These are phyloP conservation scores for Macadamia tetraphylla DNA, from an alignment of 164 flowering plant genomes.

Conservation along the genomic window DNA sequence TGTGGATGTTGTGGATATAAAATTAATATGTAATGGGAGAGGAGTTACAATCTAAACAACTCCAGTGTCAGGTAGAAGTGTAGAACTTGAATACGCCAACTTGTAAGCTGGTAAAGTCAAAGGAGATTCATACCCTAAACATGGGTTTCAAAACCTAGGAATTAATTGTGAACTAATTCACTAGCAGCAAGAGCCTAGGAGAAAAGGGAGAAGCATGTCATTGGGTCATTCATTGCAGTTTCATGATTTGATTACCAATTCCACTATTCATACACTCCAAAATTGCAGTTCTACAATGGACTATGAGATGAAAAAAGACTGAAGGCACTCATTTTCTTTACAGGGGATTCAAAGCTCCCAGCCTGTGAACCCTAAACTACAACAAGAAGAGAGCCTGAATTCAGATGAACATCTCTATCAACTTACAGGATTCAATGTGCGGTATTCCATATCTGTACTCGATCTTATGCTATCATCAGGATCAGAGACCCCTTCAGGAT, in stretches of 20 bases:
- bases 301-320: not conserved
- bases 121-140: too few species aligned
- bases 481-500: constrained; percentile 38
- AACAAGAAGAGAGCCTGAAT: not conserved
- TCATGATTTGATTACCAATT: not conserved
- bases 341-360: constrained; percentile 11
- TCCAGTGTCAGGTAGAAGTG: not conserved
- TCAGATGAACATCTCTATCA: constrained; percentile 10
- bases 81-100: not conserved
- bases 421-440: constrained; percentile 42
- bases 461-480: constrained; percentile 51
- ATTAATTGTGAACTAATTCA: too few species aligned
- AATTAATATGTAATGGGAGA: not conserved
- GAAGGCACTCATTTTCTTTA: constrained; percentile 1
- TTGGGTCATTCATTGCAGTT: not conserved
- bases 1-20: not conserved
- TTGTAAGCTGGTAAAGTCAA: not conserved
- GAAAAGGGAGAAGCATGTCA: not conserved
- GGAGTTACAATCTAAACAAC: not conserved
- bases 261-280: not conserved
- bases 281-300: not conserved
- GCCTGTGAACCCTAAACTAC: not conserved
- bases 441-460: constrained; percentile 60
- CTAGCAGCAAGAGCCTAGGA: too few species aligned
- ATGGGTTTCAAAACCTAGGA: too few species aligned